Conservation (phyloP, 306 rosid genomes). For the Abrus pulchellus region DNA sequence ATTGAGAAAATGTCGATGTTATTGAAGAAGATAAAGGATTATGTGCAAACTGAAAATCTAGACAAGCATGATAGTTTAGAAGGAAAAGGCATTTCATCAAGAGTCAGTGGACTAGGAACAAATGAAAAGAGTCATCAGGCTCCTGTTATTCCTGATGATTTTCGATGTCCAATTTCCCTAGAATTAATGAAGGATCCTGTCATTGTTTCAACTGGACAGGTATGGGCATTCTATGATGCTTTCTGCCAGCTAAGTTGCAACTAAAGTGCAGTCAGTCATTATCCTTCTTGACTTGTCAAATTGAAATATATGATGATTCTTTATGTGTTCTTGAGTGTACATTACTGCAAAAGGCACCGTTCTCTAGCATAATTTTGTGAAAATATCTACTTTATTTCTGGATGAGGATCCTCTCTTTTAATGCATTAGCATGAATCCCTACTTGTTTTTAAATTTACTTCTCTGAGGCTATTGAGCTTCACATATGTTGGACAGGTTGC, state of each 20-base stretch:
- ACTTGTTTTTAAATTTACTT: slow-evolving; percentile 31
- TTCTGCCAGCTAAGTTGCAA: slow-evolving; percentile 35
- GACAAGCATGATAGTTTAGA: slow-evolving; percentile 55
- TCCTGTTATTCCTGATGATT: slow-evolving; percentile 84
- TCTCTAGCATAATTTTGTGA: slow-evolving; percentile 26
- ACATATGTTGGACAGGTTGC: slow-evolving; percentile 2
- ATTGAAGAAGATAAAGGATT: slow-evolving; percentile 85
- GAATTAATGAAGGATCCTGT: slow-evolving; percentile 98
- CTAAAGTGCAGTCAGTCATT: slow-evolving; percentile 6
- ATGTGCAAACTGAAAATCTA: slow-evolving; percentile 83
- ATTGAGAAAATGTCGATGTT: slow-evolving; percentile 88
- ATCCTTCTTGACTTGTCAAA: slow-evolving; percentile 18
- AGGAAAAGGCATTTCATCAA: slow-evolving; percentile 58
- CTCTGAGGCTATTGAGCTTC: slow-evolving; percentile 4
- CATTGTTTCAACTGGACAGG: slow-evolving; percentile 99
- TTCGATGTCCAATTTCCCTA: slow-evolving; percentile 94
- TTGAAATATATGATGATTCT: slow-evolving; percentile 20
- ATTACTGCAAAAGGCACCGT: slow-evolving; percentile 26
- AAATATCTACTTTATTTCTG: slow-evolving; percentile 42
- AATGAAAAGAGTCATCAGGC: slow-evolving; percentile 64
- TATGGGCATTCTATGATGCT: slow-evolving; percentile 51
- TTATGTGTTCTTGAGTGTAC: slow-evolving; percentile 34
- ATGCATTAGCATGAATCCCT: not conserved
- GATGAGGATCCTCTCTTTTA: slow-evolving; percentile 29
- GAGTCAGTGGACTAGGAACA: slow-evolving; percentile 59